Evolutionary conservation across 108 stramenopile genomes (phyloP), one percentile per base, ranked within the genome.

Genomic region (Cyclotella distinguenda): DNA sequence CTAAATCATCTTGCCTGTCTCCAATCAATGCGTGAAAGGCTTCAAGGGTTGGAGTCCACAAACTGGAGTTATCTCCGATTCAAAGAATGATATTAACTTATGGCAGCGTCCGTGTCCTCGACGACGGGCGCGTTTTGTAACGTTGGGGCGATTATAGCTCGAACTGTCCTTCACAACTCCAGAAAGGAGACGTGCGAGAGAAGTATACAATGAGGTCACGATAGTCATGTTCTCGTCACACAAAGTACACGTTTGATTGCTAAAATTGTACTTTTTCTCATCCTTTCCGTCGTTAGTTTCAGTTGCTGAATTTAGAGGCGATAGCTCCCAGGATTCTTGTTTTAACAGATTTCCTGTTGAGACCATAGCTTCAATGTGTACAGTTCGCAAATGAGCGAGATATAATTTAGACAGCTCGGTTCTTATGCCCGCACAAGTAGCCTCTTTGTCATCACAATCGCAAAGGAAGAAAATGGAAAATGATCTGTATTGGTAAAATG

Each of bases 361-460:
- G 47, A 82, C 90, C 89, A 93, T 90, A 15, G 86, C 78, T 27
- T 90, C 88, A 45, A 87, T 77, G 63, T 90, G 87, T 42, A 88
- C 71, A 23, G 70, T 53, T 19, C 85, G 82, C 16, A 93, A 45
- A 58, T 93, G 84, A 19, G 31, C 55, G 15, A 40, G 69, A 67
- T 65, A 83, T 0, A 86, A 27, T 35, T 79, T 43, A 46, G 47
- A 50, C 13, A 86, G 62, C 47, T 62, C 60, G 8, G 53, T 43
- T 34, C 62, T 38, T 4, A 80, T 57, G 28, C 50, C 26, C 23
- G 13, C 32, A 34, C 71, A 74, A 19, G 42, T 31, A 60, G 35
- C 38, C 5, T 6, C 25, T 31, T 40, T 61, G 11, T 67, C 57
- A n/a, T 68, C 71, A n/a, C 35, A 32, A 22, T 64, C 62, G 19